Percentiles rank a stretch among this genome's conserved stretches.
Conservation (phyloP, 1,284 basidiomycete genomes). For the Apiotrichum sp. region DNA sequence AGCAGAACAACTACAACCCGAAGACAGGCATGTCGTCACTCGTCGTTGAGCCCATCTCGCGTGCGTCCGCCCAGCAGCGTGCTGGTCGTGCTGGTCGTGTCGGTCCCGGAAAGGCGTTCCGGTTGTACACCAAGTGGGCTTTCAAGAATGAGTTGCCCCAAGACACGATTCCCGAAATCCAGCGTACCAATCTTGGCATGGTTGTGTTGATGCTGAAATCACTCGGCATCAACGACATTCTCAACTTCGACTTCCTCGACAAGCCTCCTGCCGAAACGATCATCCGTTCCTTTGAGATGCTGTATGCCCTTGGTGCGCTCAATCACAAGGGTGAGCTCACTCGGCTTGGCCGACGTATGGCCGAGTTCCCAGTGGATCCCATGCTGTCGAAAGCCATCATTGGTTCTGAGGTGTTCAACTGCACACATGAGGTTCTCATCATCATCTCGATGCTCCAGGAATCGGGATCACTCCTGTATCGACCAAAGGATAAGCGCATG, state of each 20-base stretch:
- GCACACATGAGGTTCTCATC: constrained; percentile 94
- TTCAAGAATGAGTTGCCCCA: constrained; percentile 58
- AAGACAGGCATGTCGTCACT: constrained; percentile 94
- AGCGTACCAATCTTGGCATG: constrained; percentile 47
- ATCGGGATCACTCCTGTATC: constrained; percentile 87
- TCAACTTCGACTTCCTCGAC: constrained; percentile 60
- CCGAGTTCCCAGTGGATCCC: constrained; percentile 97
- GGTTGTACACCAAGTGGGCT: constrained; percentile 63
- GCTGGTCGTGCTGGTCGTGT: constrained; percentile 96
- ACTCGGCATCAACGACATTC: constrained; percentile 58
- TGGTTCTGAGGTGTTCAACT: constrained; percentile 86
- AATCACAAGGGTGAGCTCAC: constrained; percentile 96
- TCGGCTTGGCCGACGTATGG: constrained; percentile 92
- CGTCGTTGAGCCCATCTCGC: constrained; percentile 87
- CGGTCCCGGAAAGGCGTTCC: constrained; percentile 96
- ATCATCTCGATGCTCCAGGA: constrained; percentile 98
- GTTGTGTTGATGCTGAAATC: constrained; percentile 59
- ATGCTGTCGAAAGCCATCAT: constrained; percentile 97
- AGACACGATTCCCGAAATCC: constrained; percentile 58
- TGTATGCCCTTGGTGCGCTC: constrained; percentile 92
- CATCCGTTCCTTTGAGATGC: constrained; percentile 83
- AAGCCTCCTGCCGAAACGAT: constrained; percentile 90
- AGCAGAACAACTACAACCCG: constrained; percentile 96
- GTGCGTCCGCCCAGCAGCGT: constrained; percentile 93
- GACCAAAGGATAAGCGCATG: constrained; percentile 94